A percentile compares a stretch with the other conserved stretches of the same genome.
phyloP scores from a whole-genome alignment of 306 rosid genomes.

The Lathyrus tuberosus region DNA sequence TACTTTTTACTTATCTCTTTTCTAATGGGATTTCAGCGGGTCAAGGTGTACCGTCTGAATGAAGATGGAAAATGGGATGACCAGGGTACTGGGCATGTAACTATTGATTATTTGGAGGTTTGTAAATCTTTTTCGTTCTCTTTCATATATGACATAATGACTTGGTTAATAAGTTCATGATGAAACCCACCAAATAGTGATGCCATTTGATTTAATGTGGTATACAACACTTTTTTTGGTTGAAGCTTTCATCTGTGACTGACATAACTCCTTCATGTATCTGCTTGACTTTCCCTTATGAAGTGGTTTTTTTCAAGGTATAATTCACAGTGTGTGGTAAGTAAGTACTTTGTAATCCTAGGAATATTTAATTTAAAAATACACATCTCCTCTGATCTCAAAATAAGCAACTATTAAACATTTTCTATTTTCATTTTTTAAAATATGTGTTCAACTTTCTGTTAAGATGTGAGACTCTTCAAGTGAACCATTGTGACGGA shows the following conservation, averaged over 20 bases:
- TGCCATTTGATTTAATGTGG: slow-evolving; percentile 6
- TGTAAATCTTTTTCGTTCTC: slow-evolving; percentile 38
- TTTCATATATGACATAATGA: slow-evolving; percentile 35
- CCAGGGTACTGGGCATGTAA: slow-evolving; percentile 94
- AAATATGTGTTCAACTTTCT: neutral
- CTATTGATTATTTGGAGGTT: slow-evolving; percentile 93
- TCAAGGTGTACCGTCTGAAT: slow-evolving; percentile 90
- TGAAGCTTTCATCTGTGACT: slow-evolving; percentile 35
- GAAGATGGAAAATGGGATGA: slow-evolving; percentile 99
- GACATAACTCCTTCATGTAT: slow-evolving; percentile 5
- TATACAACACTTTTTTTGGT: slow-evolving; percentile 3
- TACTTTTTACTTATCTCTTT: slow-evolving; percentile 31
- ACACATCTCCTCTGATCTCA: too few species aligned
- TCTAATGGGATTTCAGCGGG: slow-evolving; percentile 72
- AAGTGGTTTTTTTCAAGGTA: slow-evolving; percentile 11
- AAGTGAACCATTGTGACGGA: neutral
- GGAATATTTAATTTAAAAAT: neutral
- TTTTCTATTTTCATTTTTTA: neutral
- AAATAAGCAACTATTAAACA: neutral
- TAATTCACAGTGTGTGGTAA: neutral
- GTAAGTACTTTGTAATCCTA: neutral
- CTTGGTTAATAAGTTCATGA: slow-evolving; percentile 23
- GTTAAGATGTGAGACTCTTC: neutral
- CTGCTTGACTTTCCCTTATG: slow-evolving; percentile 7
- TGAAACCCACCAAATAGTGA: neutral